Evolutionary conservation across 176 grass and related monocot species (phyloP).

Genomic region (Triticum dicoccoides): DNA sequence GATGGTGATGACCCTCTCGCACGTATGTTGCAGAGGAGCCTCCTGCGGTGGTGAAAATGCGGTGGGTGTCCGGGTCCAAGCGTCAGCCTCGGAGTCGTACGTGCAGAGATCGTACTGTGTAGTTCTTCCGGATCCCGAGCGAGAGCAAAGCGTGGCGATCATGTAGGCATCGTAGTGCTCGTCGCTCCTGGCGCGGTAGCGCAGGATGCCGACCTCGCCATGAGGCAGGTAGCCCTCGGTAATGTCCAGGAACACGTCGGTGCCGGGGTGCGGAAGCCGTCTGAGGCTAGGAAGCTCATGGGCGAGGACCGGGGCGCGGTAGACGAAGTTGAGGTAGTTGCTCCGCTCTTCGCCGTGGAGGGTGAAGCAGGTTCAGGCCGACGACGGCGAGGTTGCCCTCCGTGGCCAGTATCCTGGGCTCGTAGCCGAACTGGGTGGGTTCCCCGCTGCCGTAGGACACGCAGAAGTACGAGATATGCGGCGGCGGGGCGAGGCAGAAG

Average conservation of each 20-base stretch:
- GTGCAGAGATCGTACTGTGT: not conserved
- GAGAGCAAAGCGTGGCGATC: not conserved
- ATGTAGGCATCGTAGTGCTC: not conserved
- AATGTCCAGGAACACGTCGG: not conserved
- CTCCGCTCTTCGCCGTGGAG: not conserved
- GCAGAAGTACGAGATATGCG: not conserved
- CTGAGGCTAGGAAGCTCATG: not conserved
- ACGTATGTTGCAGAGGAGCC: not conserved
- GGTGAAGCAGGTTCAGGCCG: not conserved
- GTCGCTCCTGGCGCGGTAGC: not conserved
- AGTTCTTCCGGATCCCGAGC: too few species aligned
- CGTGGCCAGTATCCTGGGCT: not conserved
- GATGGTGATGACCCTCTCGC: not conserved
- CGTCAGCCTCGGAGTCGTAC: not conserved
- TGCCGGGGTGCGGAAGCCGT: not conserved
- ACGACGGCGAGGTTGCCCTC: not conserved
- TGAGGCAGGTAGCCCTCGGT: not conserved
- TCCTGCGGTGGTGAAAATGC: not conserved
- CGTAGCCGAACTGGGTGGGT: not conserved
- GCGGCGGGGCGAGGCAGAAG: not conserved
- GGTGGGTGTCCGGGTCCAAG: not conserved
- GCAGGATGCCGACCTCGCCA: not conserved
- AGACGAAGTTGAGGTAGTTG: not conserved
- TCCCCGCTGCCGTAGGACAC: not conserved
- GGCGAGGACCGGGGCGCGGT: not conserved